Percentiles rank a stretch among this genome's conserved stretches.
Conservation (phyloP, 2,329 filamentous ascomycete species). For the Chaetomium sp. region DNA sequence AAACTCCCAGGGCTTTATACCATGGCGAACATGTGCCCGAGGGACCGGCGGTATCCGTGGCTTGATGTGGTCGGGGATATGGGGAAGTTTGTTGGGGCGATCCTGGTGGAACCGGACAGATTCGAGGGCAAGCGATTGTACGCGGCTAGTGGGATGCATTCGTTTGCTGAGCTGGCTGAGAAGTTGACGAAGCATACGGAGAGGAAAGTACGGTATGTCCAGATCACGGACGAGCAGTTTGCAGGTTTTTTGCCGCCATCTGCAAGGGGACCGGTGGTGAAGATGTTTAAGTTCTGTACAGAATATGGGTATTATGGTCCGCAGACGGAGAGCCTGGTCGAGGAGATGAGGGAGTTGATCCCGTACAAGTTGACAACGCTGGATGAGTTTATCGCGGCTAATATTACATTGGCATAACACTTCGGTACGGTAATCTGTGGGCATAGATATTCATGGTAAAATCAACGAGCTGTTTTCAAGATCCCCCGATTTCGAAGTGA, state of each 20-base stretch:
- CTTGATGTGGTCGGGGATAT: constrained; percentile 35
- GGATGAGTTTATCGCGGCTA: constrained; percentile 30
- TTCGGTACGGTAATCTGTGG: neutral
- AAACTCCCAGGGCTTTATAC: neutral
- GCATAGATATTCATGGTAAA: neutral
- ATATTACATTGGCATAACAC: constrained; percentile 1
- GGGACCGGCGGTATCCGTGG: constrained; percentile 27
- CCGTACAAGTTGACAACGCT: constrained; percentile 27
- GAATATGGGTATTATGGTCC: constrained; percentile 34
- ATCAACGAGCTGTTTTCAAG: too few species aligned
- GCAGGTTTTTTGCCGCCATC: constrained; percentile 12
- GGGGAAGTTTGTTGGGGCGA: constrained; percentile 34
- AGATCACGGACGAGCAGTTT: constrained; percentile 13
- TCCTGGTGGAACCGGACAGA: constrained; percentile 22
- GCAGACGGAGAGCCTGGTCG: constrained; percentile 26
- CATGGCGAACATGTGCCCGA: constrained; percentile 19
- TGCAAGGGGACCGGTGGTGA: constrained; percentile 18
- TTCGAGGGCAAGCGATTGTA: constrained; percentile 18
- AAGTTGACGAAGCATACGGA: constrained; percentile 30
- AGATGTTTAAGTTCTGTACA: constrained; percentile 21
- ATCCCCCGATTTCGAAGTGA: neutral
- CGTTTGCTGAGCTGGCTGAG: constrained; percentile 26
- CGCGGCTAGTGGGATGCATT: constrained; percentile 22
- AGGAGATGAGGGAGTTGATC: constrained; percentile 26
- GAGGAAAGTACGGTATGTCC: constrained; percentile 23